These are phyloP conservation scores for Gnomoniopsis sp. DNA, from an alignment of 2,329 filamentous ascomycete genomes.

Conservation along the genomic window DNA sequence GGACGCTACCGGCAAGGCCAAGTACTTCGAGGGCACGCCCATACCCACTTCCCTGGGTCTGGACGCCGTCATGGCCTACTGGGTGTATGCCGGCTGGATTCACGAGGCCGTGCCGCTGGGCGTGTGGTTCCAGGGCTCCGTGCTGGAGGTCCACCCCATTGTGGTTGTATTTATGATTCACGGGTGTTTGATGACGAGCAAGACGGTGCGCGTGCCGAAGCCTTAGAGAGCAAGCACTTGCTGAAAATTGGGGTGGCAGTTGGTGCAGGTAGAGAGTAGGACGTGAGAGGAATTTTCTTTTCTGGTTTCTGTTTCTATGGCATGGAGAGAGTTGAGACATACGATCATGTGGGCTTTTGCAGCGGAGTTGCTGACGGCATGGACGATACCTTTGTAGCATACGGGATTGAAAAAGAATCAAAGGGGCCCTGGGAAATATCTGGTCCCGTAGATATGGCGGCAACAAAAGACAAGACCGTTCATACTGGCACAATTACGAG, in stretches of 20 bases:
- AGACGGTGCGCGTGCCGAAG: constrained; percentile 93
- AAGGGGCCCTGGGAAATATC: not conserved
- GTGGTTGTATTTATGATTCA: constrained; percentile 80
- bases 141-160: constrained; percentile 80
- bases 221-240: constrained; percentile 40
- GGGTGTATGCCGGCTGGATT: constrained; percentile 72
- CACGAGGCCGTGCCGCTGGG: constrained; percentile 77
- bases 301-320: not conserved
- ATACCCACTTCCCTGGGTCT: constrained; percentile 87
- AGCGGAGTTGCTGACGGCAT: not conserved
- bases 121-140: constrained; percentile 60
- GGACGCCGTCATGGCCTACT: constrained; percentile 83
- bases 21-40: constrained; percentile 95
- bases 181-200: constrained; percentile 92
- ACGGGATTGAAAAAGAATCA: not conserved
- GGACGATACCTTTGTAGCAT: not conserved
- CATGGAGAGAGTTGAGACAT: not conserved
- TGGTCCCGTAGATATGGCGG: not conserved
- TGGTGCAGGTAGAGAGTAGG: not conserved
- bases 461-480: not conserved
- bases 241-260: not conserved
- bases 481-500: not conserved
- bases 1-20: constrained; percentile 84
- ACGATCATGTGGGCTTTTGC: not conserved
- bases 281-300: not conserved